Evolutionary conservation across 1,284 basidiomycete genomes (phyloP).

Genomic region (Trametes sp.): DNA sequence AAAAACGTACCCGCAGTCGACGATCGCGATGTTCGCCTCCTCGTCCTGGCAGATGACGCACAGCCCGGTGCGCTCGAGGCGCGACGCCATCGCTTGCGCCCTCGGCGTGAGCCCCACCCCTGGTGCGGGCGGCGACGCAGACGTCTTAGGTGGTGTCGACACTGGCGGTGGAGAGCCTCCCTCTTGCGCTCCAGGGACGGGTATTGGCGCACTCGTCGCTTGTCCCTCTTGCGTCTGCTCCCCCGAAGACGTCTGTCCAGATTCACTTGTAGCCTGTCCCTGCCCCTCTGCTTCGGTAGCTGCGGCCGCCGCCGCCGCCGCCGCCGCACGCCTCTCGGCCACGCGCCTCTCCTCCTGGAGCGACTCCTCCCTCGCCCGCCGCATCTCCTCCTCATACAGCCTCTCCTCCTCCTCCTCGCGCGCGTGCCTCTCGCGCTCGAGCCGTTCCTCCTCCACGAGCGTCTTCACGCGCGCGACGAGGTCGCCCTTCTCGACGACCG

Average conservation of each 20-base stretch:
- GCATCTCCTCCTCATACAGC: slow-evolving; percentile 43
- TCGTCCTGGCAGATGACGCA: slow-evolving; percentile 93
- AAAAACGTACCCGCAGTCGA: slow-evolving; percentile 86
- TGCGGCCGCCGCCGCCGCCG: slow-evolving; percentile 37
- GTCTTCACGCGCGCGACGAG: slow-evolving; percentile 72
- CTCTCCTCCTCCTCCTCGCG: slow-evolving; percentile 55
- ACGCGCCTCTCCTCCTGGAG: slow-evolving; percentile 41
- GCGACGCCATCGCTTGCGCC: slow-evolving; percentile 46
- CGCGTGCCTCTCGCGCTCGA: slow-evolving; percentile 57
- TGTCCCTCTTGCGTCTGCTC: no score
- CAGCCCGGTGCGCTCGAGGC: slow-evolving; percentile 72
- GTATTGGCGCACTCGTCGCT: no score
- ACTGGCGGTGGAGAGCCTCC: slow-evolving; percentile 3
- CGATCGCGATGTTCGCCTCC: slow-evolving; percentile 88
- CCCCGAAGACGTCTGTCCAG: no score
- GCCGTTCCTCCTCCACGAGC: slow-evolving; percentile 72
- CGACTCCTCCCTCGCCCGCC: slow-evolving; percentile 41
- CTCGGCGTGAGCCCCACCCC: slow-evolving; percentile 35
- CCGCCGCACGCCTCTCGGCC: neutral
- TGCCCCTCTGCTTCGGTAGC: no score
- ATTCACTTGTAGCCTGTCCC: no score
- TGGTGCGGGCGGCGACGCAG: slow-evolving; percentile 38
- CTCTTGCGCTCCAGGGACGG: neutral
- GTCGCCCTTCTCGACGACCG: slow-evolving; percentile 77
- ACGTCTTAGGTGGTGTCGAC: slow-evolving; percentile 19